Evolutionary conservation across 164 flowering plant genomes (phyloP).

Genomic region (Buxus sempervirens): DNA sequence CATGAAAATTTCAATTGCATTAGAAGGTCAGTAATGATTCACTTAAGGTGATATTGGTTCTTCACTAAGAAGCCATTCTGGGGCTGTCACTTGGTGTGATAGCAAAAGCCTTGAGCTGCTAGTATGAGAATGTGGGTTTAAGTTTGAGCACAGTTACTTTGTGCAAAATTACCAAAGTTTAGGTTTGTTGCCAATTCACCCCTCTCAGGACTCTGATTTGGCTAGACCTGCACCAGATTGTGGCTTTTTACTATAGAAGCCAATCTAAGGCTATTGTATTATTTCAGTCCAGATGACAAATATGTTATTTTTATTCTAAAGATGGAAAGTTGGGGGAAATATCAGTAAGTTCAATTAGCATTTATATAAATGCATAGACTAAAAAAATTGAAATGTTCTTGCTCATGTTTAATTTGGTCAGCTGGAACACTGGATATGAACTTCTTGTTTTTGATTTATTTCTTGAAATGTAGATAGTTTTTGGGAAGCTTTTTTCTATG

Average conservation of each 20-base stretch:
- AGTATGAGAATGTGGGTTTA: too few species aligned
- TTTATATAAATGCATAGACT: background rate
- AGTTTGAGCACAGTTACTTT: too few species aligned
- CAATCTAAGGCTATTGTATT: background rate
- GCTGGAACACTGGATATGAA: background rate
- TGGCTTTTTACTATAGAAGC: background rate
- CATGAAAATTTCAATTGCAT: too few species aligned
- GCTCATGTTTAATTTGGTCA: background rate
- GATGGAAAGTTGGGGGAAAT: background rate
- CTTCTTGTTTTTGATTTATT: background rate
- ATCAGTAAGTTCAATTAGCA: constrained; percentile 6
- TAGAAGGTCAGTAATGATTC: background rate
- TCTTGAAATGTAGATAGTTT: background rate
- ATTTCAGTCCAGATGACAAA: background rate
- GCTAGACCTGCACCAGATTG: too few species aligned
- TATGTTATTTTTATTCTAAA: background rate
- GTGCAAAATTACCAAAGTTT: too few species aligned
- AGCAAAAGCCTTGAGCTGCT: too few species aligned
- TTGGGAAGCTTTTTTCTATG: background rate
- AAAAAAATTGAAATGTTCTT: background rate
- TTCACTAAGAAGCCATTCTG: too few species aligned
- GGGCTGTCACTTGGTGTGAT: too few species aligned
- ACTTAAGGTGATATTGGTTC: too few species aligned
- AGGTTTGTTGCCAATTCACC: too few species aligned
- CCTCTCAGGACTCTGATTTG: too few species aligned